Evolutionary conservation across 768 basidiomycete species (phyloP).

Genomic region (Tubosaeta sp.): DNA sequence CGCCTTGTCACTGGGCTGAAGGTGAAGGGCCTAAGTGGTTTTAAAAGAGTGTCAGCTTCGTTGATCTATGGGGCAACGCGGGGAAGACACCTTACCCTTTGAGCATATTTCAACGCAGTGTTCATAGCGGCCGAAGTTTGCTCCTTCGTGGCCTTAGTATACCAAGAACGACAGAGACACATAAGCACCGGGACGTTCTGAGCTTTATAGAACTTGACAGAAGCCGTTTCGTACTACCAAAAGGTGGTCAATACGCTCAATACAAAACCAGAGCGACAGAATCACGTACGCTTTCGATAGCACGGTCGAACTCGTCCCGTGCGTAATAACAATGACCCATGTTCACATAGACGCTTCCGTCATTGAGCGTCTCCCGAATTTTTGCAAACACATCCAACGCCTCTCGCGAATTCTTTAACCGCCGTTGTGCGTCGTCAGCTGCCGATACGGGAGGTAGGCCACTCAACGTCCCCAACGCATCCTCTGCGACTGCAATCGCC

Average conservation of each 20-base stretch:
- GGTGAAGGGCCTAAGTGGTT: slow-evolving; percentile 63
- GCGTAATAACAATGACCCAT: slow-evolving; percentile 95
- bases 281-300: slow-evolving; percentile 84
- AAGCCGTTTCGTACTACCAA: slow-evolving; percentile 86
- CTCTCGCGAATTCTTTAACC: slow-evolving; percentile 74
- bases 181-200: slow-evolving; percentile 74
- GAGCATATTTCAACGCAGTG: slow-evolving; percentile 79
- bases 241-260: neutral
- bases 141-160: slow-evolving; percentile 89
- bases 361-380: slow-evolving; percentile 79
- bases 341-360: slow-evolving; percentile 88
- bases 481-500: slow-evolving; percentile 92
- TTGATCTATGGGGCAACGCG: neutral
- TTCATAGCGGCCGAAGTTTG: slow-evolving; percentile 79
- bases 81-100: slow-evolving; percentile 48
- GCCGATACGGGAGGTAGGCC: slow-evolving; percentile 46
- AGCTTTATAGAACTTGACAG: slow-evolving; percentile 67
- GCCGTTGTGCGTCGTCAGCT: slow-evolving; percentile 61
- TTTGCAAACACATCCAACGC: slow-evolving; percentile 88
- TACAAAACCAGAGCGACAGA: neutral
- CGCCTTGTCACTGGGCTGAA: slow-evolving; percentile 86
- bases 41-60: neutral
- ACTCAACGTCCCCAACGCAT: slow-evolving; percentile 68
- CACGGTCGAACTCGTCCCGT: slow-evolving; percentile 90
- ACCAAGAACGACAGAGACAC: slow-evolving; percentile 91